phyloP scores from a whole-genome alignment of 1,284 basidiomycete species.

The Ceratorhiza oryzae-sativae region DNA sequence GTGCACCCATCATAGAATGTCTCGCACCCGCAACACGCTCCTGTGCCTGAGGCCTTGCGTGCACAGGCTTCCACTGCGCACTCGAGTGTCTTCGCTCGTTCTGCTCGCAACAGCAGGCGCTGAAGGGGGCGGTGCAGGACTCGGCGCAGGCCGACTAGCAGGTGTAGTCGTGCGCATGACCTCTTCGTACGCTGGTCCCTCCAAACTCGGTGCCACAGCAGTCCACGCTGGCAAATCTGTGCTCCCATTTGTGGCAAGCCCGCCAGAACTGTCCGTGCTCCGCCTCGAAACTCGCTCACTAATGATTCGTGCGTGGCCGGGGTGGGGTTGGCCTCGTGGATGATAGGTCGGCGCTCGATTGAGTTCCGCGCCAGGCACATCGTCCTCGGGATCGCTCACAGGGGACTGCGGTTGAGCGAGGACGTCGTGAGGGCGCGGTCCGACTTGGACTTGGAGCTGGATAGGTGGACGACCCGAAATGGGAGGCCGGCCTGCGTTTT shows the following conservation, averaged over 20 bases:
- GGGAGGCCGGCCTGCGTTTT: conserved; percentile 1
- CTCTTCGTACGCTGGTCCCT: conserved; percentile 34
- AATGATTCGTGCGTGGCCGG: neutral
- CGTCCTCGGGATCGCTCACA: conserved; percentile 30
- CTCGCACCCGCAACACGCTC: conserved; percentile 25
- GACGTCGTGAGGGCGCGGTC: conserved; percentile 31
- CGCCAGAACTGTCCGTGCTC: neutral
- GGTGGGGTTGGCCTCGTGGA: conserved; percentile 18
- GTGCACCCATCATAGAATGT: neutral
- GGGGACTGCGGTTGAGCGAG: conserved; percentile 30
- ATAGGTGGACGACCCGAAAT: neutral
- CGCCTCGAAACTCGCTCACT: neutral
- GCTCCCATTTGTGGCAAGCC: neutral
- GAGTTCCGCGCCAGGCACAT: neutral
- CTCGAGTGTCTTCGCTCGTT: neutral
- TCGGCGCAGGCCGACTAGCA: neutral
- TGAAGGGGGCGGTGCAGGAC: neutral
- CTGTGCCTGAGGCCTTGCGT: conserved; percentile 27
- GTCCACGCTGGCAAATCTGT: conserved; percentile 10
- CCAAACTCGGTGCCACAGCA: conserved; percentile 7
- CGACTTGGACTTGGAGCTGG: conserved; percentile 32
- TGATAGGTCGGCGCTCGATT: conserved; percentile 28
- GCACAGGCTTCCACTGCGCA: conserved; percentile 1
- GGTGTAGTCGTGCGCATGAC: conserved; percentile 9
- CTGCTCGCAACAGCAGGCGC: neutral